phyloP scores from a whole-genome alignment of 352 stramenopile species.

The Globisporangium mamillatum region DNA sequence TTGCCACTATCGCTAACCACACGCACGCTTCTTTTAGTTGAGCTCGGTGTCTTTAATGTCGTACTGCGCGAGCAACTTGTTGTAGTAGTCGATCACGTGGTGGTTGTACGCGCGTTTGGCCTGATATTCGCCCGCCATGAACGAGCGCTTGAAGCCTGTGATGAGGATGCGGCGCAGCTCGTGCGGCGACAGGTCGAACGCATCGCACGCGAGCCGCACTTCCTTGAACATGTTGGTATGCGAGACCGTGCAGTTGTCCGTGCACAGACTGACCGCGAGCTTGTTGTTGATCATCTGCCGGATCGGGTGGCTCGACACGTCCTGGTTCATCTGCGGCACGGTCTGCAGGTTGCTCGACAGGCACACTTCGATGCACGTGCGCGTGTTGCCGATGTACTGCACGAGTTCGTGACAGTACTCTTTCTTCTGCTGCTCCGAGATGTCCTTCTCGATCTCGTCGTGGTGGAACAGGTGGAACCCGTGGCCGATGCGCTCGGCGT shows the following conservation, averaged over 20 bases:
- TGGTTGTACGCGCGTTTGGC: conserved; percentile 82
- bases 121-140: conserved; percentile 78
- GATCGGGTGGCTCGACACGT: conserved; percentile 71
- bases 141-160: conserved; percentile 84
- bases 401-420: conserved; percentile 80
- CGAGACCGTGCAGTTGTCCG: conserved; percentile 87
- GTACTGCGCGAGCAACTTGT: conserved; percentile 71
- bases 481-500: conserved; percentile 85
- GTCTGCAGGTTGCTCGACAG: conserved; percentile 89
- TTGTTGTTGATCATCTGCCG: conserved; percentile 83
- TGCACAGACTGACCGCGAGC: conserved; percentile 80
- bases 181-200: conserved; percentile 65
- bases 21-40: neutral
- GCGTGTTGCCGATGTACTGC: conserved; percentile 77
- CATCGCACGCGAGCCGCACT: conserved; percentile 77
- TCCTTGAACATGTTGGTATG: conserved; percentile 85
- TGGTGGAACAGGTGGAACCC: conserved; percentile 81
- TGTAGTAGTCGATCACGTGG: conserved; percentile 86
- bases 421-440: conserved; percentile 42
- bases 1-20: neutral
- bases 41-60: conserved; percentile 37
- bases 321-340: conserved; percentile 65
- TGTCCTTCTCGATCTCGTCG: conserved; percentile 62
- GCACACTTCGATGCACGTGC: conserved; percentile 86
- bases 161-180: conserved; percentile 77